Evolutionary conservation across 805 yeast species (phyloP).

Genomic region (Candida endomychidarum): DNA sequence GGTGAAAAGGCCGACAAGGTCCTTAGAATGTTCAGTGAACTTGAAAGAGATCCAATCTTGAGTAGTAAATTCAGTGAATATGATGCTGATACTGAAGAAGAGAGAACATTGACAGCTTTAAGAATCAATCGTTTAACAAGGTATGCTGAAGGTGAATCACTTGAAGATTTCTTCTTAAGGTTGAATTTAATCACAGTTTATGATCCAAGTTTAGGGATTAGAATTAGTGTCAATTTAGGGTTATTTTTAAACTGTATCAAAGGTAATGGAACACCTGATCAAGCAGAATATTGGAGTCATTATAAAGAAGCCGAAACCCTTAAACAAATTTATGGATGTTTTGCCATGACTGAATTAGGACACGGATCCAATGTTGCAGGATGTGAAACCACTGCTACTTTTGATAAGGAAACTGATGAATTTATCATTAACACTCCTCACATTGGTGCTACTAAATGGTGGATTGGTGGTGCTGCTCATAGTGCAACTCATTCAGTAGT

Average conservation of each 20-base stretch:
- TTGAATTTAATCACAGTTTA: conserved; percentile 35
- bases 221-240: conserved; percentile 40
- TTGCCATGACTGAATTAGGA: conserved; percentile 90
- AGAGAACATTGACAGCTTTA: conserved; percentile 32
- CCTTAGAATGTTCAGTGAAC: conserved; percentile 28
- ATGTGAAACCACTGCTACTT: conserved; percentile 88
- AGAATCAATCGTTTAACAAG: conserved; percentile 37
- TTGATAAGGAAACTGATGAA: conserved; percentile 60
- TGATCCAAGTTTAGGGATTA: conserved; percentile 40
- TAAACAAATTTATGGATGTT: conserved; percentile 68
- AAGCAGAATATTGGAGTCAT: conserved; percentile 38
- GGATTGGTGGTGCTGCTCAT: conserved; percentile 98
- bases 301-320: conserved; percentile 32
- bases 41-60: conserved; percentile 41
- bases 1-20: conserved; percentile 34
- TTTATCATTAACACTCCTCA: conserved; percentile 85
- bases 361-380: conserved; percentile 96
- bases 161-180: conserved; percentile 32
- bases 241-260: conserved; percentile 38
- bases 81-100: conserved; percentile 30
- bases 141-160: conserved; percentile 34
- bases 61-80: conserved; percentile 31
- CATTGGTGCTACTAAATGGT: conserved; percentile 93
- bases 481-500: conserved; percentile 86
- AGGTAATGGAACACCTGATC: conserved; percentile 43